phyloP scores from a whole-genome alignment of 306 rosid species.

The Casuarina cunninghamiana region DNA sequence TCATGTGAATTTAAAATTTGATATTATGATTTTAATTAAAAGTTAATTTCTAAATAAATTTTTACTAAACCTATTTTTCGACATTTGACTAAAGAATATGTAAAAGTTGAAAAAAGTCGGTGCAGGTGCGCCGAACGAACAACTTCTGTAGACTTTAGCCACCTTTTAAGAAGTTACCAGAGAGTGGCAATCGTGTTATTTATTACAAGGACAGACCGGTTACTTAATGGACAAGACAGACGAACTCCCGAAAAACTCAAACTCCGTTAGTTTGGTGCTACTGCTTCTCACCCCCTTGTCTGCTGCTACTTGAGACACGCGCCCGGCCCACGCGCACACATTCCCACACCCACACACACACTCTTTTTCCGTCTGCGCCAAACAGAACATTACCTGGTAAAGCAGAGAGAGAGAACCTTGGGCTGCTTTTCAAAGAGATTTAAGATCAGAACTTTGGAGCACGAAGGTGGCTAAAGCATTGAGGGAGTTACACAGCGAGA shows the following conservation, averaged over 20 bases:
- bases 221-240: background rate
- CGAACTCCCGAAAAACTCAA: background rate
- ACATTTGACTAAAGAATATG: too few relatives aligned
- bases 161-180: background rate
- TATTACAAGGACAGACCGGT: background rate
- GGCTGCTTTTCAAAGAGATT: slow-evolving; percentile 9
- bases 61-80: too few relatives aligned
- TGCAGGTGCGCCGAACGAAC: background rate
- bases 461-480: slow-evolving; percentile 15
- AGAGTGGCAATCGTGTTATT: background rate
- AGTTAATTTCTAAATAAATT: too few relatives aligned
- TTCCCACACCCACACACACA: background rate
- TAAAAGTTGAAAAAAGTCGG: too few relatives aligned
- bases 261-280: background rate
- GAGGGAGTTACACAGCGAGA: too few relatives aligned
- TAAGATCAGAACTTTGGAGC: background rate
- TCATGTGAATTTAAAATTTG: too few relatives aligned
- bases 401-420: slow-evolving; percentile 2
- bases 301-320: background rate
- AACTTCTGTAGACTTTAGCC: background rate
- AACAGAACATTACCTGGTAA: background rate
- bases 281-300: background rate
- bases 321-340: background rate
- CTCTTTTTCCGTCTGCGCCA: background rate
- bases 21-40: too few relatives aligned